Evolutionary conservation across 2,329 filamentous ascomycete species (phyloP), one percentile per base, ranked within the genome.

Genomic region (Fusarium sp.): DNA sequence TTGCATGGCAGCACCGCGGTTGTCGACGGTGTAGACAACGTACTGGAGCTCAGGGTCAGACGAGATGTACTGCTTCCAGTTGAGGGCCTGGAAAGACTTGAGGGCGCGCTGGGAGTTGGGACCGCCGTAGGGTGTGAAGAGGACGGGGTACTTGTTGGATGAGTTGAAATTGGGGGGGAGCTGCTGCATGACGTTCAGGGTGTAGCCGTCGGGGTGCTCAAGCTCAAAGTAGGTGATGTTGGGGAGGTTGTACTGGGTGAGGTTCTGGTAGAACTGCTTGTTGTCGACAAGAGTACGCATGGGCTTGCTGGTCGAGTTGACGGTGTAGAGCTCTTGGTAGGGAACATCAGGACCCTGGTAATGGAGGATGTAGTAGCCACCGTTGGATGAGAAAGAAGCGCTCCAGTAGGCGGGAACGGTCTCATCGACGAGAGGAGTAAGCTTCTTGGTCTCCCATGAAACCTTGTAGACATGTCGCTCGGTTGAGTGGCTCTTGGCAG

Each of bases 401-500:
- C 82, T 83, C 85, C 88, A 92, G 72, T 85, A 86, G 1, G 85
- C 90, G 0, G 88, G 78, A 1, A 86, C 80, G 0, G 79, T 82
- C 56, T 90, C 87, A 55, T 92, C 87, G 7, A 92, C 90, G 0
- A 92, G 84, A 1, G 89, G 78, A 9, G 82, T 88, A 46, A 87
- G 85, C 66, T 86, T 79, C 12, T 82, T 80, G 1, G 83, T 86
- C 6, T 81, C 79, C 72, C 88, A 89, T 0, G 86, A 89, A 13
- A 92, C 87, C 4, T 87, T 90, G 80, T 91, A 92, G 7, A 92
- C 72, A 70, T 92, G 90, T 3, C 87, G 84, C 75, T 92, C 89
- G 1, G 89, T 91, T 63, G 86, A 88, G 80, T 92, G 88, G 45
- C 83, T 84, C 72, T 90, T 86, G 0, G 89, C 90, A 2, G 90